Conservation (phyloP, 129 eudicot species). For the Flaveria ramosissima region DNA sequence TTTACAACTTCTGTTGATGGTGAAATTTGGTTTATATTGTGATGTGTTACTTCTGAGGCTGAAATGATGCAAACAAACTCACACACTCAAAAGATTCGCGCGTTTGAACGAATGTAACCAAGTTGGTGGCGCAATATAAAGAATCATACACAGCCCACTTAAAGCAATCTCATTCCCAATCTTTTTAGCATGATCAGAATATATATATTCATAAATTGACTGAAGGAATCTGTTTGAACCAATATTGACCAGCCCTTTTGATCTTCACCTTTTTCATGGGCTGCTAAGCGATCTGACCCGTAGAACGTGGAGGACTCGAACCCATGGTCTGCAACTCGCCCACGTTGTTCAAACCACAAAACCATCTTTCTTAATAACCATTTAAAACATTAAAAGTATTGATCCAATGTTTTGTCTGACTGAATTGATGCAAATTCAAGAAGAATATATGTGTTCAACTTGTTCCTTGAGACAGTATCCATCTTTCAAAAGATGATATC, state of each 20-base stretch:
- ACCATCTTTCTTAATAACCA: constrained; percentile 22
- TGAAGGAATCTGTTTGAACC: constrained; percentile 39
- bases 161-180: constrained; percentile 47
- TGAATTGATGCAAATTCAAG: constrained; percentile 31
- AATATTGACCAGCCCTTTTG: constrained; percentile 46
- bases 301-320: constrained; percentile 37
- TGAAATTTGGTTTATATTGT: background rate
- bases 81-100: constrained; percentile 30
- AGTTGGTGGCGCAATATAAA: constrained; percentile 50
- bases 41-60: constrained; percentile 5
- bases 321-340: constrained; percentile 35
- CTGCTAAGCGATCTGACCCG: constrained; percentile 36
- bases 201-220: constrained; percentile 32
- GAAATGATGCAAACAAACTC: constrained; percentile 12
- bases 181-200: constrained; percentile 47
- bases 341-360: constrained; percentile 41
- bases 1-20: constrained; percentile 7
- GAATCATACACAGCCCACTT: constrained; percentile 50
- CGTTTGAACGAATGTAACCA: constrained; percentile 30
- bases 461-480: constrained; percentile 43
- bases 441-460: constrained; percentile 46
- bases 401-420: background rate
- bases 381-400: background rate
- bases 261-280: constrained; percentile 27
- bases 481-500: constrained; percentile 49